Conservation (phyloP, 2,329 filamentous ascomycete species). For the Alternaria atra region DNA sequence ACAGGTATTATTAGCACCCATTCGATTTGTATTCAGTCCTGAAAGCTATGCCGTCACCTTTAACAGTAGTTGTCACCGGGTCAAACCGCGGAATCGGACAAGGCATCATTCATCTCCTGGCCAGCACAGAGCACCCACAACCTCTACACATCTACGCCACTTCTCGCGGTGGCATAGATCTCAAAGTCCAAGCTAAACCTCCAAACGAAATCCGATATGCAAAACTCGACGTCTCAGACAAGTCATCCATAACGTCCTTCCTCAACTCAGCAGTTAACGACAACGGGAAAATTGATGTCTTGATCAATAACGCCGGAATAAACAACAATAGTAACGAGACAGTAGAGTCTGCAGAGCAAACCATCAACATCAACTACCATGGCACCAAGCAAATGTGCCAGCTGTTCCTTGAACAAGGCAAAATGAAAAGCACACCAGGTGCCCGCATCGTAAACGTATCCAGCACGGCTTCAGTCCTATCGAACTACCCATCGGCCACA, state of each 20-base stretch:
- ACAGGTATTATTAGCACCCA: not conserved
- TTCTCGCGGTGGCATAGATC: constrained; percentile 26
- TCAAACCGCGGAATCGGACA: constrained; percentile 34
- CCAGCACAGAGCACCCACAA: constrained; percentile 18
- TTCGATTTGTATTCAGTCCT: not conserved
- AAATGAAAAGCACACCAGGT: constrained; percentile 5
- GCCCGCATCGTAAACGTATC: constrained; percentile 30
- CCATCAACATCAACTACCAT: constrained; percentile 26
- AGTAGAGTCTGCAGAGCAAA: constrained; percentile 13
- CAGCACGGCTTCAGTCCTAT: constrained; percentile 17
- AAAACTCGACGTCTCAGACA: constrained; percentile 26
- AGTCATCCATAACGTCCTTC: constrained; percentile 25
- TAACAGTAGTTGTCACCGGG: constrained; percentile 34
- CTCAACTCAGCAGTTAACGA: constrained; percentile 9
- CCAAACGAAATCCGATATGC: constrained; percentile 25
- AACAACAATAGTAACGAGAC: constrained; percentile 27
- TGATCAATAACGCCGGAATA: constrained; percentile 38
- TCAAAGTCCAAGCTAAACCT: constrained; percentile 6
- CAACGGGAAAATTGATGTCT: constrained; percentile 22
- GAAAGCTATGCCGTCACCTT: constrained; percentile 19
- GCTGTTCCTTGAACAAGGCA: constrained; percentile 18
- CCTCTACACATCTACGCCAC: constrained; percentile 32
- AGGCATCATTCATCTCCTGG: constrained; percentile 32
- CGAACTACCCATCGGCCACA: constrained; percentile 11
- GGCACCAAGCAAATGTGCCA: constrained; percentile 30